Evolutionary conservation across 305 asterid genomes (phyloP), one percentile per base, ranked within the genome.

Genomic region (Solanum hybrid): DNA sequence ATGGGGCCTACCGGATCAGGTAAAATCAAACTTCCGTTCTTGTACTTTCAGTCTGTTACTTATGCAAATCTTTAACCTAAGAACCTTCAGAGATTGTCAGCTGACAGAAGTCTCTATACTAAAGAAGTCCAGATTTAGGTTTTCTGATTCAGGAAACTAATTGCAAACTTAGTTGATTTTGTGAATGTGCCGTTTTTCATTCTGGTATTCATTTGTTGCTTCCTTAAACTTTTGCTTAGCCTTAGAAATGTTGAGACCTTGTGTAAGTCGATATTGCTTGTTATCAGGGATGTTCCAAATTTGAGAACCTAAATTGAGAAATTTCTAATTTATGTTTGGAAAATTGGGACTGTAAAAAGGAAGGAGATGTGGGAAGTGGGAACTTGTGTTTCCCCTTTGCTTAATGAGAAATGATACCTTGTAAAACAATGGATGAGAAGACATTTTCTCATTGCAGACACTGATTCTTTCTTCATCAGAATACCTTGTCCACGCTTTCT

Each of bases 1-100:
- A 95, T 97, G 97, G 99, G 99, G 19, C 99, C 98, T 77, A 97
- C 99, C 75, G 99, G 99, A 90, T 97, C 99, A 91, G 99, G 99
- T 93, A 92, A 88, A 82, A 66, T 87, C 77, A 79, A 75, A 71
- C 89, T 91, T 80, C 86, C 84, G 66, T 78, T 35, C 78, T 56
- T 32, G 87, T 32, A 51, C 76, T 80, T 88, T 6, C n/a, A 85
- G 32, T 22, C 51, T 11, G 51, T 85, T 85, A 42, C 71, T 15
- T 42, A 4, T 85, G 76, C 88, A 56, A 85, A 85, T 56, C 76
- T 56, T 22, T 56, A 31, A 32, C 42, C 45, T 85, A n/a, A 56
- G 88, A 82, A 45, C 66, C 36, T 80, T 81, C 72, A 27, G 38
- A 42, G 71, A 84, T 84, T 51, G 19, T 51, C 42, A 84, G 75